Base-by-base conservation (phyloP, 371 early-diverging fungal genomes). In the Lichtheimia hyalospora region DNA sequence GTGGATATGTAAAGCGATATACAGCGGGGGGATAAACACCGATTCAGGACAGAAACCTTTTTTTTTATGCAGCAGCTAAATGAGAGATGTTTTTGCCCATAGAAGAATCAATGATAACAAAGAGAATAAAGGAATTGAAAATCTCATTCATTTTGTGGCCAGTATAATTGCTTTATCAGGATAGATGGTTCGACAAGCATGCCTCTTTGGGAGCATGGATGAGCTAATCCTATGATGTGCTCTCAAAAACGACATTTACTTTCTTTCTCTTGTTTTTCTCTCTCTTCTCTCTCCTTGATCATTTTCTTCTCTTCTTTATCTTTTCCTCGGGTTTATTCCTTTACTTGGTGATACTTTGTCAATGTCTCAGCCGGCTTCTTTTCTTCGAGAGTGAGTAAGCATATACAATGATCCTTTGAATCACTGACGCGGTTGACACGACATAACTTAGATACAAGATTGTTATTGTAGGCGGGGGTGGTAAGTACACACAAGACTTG, bases 391-490 rank as follows among this genome's bases (percentile, higher is more conserved):
- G 66, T 65, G 52, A 60, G 34, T 27, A 27, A 27, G 4, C 6
- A 1, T 34, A 34, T 52, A 12, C 10, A 8, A n/a, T n/a, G n/a
- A n/a, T 13, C 14, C 16, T 15, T 20, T 25, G 15, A 18, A 5
- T 25, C 25, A 39, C 21, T 52, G 21, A 28, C 18, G 13, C 20
- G 23, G 2, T 39, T 16, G 25, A 18, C 23, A 39, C 24, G 49
- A 23, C 27, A 14, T 39, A 39, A 39, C 43, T 15, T 49, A 70
- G 70, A 68, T 89, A 89, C 76, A 89, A 89, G 62, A 74, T 92
- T 39, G 92, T 92, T 15, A 90, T 92, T 27, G 93, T 92, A 14
- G 93, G 93, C 57, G 92, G 92, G 50, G 93, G 92, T 64, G 94
- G 93, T 83, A 82, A 70, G 68, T 69, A 23, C 72, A 25, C 25